Evolutionary conservation across 2,329 filamentous ascomycete genomes (phyloP).

Genomic region (Cadophora gregata): DNA sequence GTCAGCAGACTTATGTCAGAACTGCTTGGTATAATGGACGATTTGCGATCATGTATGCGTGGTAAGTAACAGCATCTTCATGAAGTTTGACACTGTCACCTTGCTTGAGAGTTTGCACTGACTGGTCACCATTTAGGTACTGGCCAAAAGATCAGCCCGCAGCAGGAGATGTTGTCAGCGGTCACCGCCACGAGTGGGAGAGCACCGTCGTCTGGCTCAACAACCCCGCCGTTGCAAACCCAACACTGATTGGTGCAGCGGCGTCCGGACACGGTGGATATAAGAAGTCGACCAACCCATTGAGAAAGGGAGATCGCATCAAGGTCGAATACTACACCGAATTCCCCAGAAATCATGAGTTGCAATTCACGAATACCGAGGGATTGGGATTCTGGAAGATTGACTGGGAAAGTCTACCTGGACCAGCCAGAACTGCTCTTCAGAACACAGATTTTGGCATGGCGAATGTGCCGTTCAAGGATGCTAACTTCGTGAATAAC

Average conservation of each 20-base stretch:
- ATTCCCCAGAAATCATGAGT: conserved; percentile 43
- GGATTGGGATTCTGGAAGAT: conserved; percentile 46
- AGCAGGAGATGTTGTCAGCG: conserved; percentile 36
- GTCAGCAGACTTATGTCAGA: conserved; percentile 48
- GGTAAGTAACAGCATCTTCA: neutral
- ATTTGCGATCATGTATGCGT: conserved; percentile 48
- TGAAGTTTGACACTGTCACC: neutral
- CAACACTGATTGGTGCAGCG: conserved; percentile 45
- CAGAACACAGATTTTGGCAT: conserved; percentile 46
- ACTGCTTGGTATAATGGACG: conserved; percentile 40
- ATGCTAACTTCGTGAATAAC: conserved; percentile 27
- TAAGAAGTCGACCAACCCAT: conserved; percentile 6
- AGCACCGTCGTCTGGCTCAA: conserved; percentile 46
- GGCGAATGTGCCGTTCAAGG: conserved; percentile 48
- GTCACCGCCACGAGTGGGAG: conserved; percentile 52
- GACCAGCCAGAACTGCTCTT: conserved; percentile 43
- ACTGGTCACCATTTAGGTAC: conserved; percentile 45
- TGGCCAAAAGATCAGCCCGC: conserved; percentile 50
- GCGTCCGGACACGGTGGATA: conserved; percentile 47
- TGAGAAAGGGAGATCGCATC: neutral
- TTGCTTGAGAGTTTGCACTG: conserved; percentile 27
- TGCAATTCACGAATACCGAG: conserved; percentile 43
- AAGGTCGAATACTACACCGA: conserved; percentile 18
- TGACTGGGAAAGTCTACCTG: conserved; percentile 48
- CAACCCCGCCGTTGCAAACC: conserved; percentile 34